A percentile compares a stretch with the other conserved stretches of the same genome.
Conservation (phyloP, 305 asterid genomes). For the Plantago coronopus region DNA sequence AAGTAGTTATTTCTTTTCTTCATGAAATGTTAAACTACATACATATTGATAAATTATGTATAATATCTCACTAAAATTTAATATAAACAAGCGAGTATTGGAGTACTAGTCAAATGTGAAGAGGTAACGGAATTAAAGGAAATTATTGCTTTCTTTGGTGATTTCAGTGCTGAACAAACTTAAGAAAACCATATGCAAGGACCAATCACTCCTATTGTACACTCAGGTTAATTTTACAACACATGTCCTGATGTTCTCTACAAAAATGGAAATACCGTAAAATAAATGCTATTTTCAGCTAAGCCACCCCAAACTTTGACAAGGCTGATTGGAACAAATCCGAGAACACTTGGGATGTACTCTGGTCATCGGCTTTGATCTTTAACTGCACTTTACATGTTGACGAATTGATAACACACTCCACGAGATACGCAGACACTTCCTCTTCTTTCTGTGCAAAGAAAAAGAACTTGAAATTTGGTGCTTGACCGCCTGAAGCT, state of each 20-base stretch:
- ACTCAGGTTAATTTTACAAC: slow-evolving; percentile 19
- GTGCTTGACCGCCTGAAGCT: slow-evolving; percentile 97
- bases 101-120: too few species aligned
- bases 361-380: slow-evolving; percentile 91
- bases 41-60: too few species aligned
- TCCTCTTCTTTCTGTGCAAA: slow-evolving; percentile 75
- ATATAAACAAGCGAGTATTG: too few species aligned
- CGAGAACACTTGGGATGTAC: slow-evolving; percentile 64
- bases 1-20: too few species aligned
- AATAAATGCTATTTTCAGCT: slow-evolving; percentile 5
- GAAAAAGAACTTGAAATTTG: slow-evolving; percentile 94
- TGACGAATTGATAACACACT: slow-evolving; percentile 74
- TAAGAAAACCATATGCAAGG: slow-evolving; percentile 1
- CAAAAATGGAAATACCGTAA: slow-evolving; percentile 17
- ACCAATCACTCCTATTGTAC: slow-evolving; percentile 26
- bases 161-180: slow-evolving; percentile 12
- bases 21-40: too few species aligned
- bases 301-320: slow-evolving; percentile 55
- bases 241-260: slow-evolving; percentile 13
- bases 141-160: background rate
- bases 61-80: too few species aligned
- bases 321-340: slow-evolving; percentile 73
- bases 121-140: too few species aligned
- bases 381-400: slow-evolving; percentile 76
- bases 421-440: slow-evolving; percentile 63